Conservation (phyloP, 1,284 basidiomycete species). For the Trichosporon ovoides region DNA sequence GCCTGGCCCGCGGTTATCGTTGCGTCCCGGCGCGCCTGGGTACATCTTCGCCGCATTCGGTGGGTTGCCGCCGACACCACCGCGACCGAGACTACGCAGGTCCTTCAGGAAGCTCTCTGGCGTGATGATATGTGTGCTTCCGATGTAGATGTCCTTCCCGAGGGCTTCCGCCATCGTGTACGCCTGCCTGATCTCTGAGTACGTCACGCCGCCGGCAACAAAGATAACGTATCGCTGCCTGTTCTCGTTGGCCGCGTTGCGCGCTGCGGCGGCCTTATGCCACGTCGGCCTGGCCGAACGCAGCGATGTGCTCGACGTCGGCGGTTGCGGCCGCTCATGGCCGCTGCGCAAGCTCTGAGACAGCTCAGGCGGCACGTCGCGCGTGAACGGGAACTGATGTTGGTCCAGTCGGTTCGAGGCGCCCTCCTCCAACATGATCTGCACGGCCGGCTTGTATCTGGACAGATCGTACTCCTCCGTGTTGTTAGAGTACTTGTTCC, state of each 20-base stretch:
- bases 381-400: slow-evolving; percentile 80
- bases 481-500: slow-evolving; percentile 60
- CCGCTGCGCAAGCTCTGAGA: slow-evolving; percentile 20
- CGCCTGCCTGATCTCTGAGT: slow-evolving; percentile 84
- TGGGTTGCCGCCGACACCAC: slow-evolving; percentile 61
- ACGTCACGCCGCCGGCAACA: slow-evolving; percentile 92
- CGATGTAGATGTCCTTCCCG: slow-evolving; percentile 86
- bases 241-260: slow-evolving; percentile 48
- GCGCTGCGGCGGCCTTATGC: slow-evolving; percentile 56
- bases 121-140: slow-evolving; percentile 81
- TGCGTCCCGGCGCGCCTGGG: slow-evolving; percentile 44
- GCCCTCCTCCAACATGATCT: slow-evolving; percentile 83
- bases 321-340: not conserved
- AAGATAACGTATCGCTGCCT: slow-evolving; percentile 85
- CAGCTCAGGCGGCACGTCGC: slow-evolving; percentile 66
- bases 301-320: slow-evolving; percentile 53
- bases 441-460: slow-evolving; percentile 81
- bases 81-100: slow-evolving; percentile 72
- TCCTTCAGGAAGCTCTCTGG: slow-evolving; percentile 81
- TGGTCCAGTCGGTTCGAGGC: slow-evolving; percentile 70
- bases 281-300: slow-evolving; percentile 73
- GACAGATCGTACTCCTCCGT: slow-evolving; percentile 96
- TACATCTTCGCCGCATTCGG: slow-evolving; percentile 63
- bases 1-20: slow-evolving; percentile 58
- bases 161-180: slow-evolving; percentile 71